phyloP scores from a whole-genome alignment of 768 basidiomycete genomes.

The Hygrophorus pudorinus region DNA sequence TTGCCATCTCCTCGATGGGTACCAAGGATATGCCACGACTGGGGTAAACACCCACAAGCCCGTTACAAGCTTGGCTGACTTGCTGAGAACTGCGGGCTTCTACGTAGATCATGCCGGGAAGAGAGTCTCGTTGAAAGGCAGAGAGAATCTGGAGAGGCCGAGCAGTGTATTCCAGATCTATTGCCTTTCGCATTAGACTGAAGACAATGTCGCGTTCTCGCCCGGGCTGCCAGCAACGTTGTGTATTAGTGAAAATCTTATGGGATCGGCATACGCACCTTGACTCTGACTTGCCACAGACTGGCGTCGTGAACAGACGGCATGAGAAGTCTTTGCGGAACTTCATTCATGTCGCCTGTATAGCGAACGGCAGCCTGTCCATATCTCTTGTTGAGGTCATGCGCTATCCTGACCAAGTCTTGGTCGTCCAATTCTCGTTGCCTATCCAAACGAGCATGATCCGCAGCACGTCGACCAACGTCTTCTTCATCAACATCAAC shows the following conservation, averaged over 20 bases:
- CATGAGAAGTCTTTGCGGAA: constrained; percentile 91
- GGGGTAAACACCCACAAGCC: constrained; percentile 88
- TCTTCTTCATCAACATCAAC: constrained; percentile 54
- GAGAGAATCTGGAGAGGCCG: constrained; percentile 81
- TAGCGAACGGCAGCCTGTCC: constrained; percentile 60
- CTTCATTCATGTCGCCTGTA: constrained; percentile 85
- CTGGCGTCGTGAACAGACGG: constrained; percentile 93
- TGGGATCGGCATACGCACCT: constrained; percentile 39
- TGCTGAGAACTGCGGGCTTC: constrained; percentile 85
- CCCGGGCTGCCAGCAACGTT: constrained; percentile 48
- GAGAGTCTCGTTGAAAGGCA: constrained; percentile 91
- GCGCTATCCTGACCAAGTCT: constrained; percentile 79
- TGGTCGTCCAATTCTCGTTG: constrained; percentile 65
- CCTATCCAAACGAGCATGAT: constrained; percentile 59
- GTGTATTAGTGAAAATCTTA: background rate
- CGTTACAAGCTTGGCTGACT: constrained; percentile 76
- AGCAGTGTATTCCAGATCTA: constrained; percentile 71
- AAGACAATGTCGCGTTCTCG: constrained; percentile 90
- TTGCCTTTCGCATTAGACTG: constrained; percentile 89
- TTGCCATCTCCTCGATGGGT: constrained; percentile 97
- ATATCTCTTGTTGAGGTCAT: constrained; percentile 72
- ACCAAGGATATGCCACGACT: constrained; percentile 77
- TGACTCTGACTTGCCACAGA: constrained; percentile 91
- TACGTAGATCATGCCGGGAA: constrained; percentile 93
- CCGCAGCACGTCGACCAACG: constrained; percentile 26